These are phyloP conservation scores for Mycena filopes DNA, from an alignment of 768 basidiomycete species.

Conservation along the genomic window DNA sequence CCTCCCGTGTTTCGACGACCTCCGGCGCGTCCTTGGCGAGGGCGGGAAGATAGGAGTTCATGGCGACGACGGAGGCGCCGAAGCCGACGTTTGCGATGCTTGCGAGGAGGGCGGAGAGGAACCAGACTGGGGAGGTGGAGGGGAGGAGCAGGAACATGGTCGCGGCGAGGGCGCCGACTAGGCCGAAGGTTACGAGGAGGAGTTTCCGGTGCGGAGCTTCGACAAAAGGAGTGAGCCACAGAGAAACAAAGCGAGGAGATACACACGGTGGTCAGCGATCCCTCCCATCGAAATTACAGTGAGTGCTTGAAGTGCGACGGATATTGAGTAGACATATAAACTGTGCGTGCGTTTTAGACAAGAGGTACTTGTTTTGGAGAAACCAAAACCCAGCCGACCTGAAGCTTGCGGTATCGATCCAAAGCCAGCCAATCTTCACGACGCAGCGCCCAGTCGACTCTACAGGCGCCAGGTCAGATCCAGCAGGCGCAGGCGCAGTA, in stretches of 20 bases:
- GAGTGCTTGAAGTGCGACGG: constrained; percentile 91
- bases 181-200: constrained; percentile 80
- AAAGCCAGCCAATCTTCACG: constrained; percentile 82
- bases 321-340: constrained; percentile 88
- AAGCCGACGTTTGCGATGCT: constrained; percentile 87
- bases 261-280: constrained; percentile 89
- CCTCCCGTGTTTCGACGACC: constrained; percentile 54
- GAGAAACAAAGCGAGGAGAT: not conserved
- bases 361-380: not conserved
- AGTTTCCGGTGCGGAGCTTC: constrained; percentile 77
- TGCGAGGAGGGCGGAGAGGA: constrained; percentile 73
- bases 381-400: constrained; percentile 64
- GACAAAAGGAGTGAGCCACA: constrained; percentile 14
- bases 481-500: constrained; percentile 19
- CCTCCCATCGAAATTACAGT: constrained; percentile 95
- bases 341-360: constrained; percentile 48
- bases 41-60: constrained; percentile 88
- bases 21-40: constrained; percentile 76
- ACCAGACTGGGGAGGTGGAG: constrained; percentile 77
- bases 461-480: constrained; percentile 16
- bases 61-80: constrained; percentile 86
- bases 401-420: constrained; percentile 94
- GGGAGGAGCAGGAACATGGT: constrained; percentile 79
- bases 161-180: constrained; percentile 75
- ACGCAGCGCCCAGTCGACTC: constrained; percentile 69